Evolutionary conservation across 148 eudicot genomes (phyloP).

Genomic region (Vaccinium corymbosum): DNA sequence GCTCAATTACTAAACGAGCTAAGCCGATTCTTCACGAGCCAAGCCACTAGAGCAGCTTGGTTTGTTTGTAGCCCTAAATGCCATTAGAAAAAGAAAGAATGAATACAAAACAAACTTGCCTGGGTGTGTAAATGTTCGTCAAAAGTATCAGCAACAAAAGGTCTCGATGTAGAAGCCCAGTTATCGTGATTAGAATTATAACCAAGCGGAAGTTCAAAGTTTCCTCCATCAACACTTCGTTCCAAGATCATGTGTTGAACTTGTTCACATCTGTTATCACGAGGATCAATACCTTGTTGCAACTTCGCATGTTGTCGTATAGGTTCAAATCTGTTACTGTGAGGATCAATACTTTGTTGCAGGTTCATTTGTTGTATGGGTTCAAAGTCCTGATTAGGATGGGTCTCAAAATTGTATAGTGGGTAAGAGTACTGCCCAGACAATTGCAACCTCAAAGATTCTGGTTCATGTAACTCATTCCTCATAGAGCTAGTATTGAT

Average conservation of each 20-base stretch:
- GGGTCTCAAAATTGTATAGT: neutral
- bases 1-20: too few relatives aligned
- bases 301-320: neutral
- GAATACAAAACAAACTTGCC: constrained; percentile 16
- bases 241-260: constrained; percentile 1
- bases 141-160: neutral
- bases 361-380: constrained; percentile 10
- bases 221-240: constrained; percentile 17
- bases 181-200: neutral
- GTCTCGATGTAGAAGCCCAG: constrained; percentile 11
- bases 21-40: too few relatives aligned
- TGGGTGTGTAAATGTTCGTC: constrained; percentile 16
- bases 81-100: neutral
- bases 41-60: too few relatives aligned
- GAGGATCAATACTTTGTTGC: constrained; percentile 13
- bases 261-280: neutral
- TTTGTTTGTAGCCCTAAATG: neutral
- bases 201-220: constrained; percentile 11
- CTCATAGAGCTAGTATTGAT: neutral
- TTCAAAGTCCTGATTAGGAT: neutral
- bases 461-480: constrained; percentile 4
- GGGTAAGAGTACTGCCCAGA: constrained; percentile 14
- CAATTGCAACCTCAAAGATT: constrained; percentile 9
- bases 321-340: constrained; percentile 6
- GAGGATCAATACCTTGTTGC: constrained; percentile 10